Evolutionary conservation across 768 basidiomycete genomes (phyloP), one percentile per base, ranked within the genome.

Genomic region (Pleurotus tuoliensis): DNA sequence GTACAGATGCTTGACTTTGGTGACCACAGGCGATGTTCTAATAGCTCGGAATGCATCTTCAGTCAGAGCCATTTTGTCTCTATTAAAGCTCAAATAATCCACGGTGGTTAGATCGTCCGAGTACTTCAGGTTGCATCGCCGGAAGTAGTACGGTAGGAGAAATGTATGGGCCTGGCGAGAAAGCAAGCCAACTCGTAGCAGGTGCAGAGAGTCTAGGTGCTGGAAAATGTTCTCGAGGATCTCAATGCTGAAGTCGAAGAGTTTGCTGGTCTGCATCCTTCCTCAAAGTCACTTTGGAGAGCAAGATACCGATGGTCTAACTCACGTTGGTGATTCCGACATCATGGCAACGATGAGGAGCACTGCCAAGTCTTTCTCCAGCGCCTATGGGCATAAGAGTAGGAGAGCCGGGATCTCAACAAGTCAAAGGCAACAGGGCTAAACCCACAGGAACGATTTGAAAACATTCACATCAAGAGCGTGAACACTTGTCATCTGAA

Each of bases 211-310:
- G 38, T 53, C 51, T 4, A 53, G 39, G 20, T 53, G 25, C 13
- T 22, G 12, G 8, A 53, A 40, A 11, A 53, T 41, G 20, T 20
- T 15, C 7, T 53, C 51, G 20, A 53, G 20, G 9, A 53, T 16
- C 38, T 53, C 51, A 4, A 38, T 39, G 15, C 51, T 53, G 18
- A 53, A 39, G 37, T 53, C 51, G 20, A 53, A 41, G 16, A 53
- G 41, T n/a, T 53, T 53, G 51, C 51, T 53, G 9, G 30, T 34
- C 30, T 50, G 48, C 7, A 15, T 44, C 6, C 43, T 44, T 22
- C 3, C 11, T 12, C 15, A n/a, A 22, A 44, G 43, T 44, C 43
- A 34, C 9, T 34, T 34, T 11, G 30, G 30, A 9, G 30, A 34
- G 30, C 3, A 9, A 11, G 11, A 11, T 8, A 9, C 30, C 30